These are phyloP conservation scores for Daedaleopsis nitida DNA, from an alignment of 768 basidiomycete species.

Conservation along the genomic window DNA sequence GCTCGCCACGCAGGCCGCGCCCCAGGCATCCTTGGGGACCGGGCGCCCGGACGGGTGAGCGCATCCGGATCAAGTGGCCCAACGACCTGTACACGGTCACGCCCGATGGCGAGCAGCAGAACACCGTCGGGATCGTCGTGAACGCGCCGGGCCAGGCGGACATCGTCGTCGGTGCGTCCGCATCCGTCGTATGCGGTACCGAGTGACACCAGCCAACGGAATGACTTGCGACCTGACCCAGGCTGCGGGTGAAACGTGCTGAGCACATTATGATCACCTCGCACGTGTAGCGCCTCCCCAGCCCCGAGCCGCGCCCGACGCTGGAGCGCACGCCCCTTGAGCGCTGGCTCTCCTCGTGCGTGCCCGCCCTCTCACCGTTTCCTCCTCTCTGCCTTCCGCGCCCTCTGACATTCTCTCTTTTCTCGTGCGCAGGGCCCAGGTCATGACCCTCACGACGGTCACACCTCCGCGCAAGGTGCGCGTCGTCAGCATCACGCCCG, in stretches of 20 bases:
- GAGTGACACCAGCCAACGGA: too few species aligned
- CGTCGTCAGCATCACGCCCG: conserved; percentile 83
- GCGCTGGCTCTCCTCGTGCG: conserved; percentile 92
- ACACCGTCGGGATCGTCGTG: conserved; percentile 91
- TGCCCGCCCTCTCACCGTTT: conserved; percentile 25
- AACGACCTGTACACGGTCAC: conserved; percentile 88
- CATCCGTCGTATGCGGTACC: too few species aligned
- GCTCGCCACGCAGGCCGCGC: conserved; percentile 55
- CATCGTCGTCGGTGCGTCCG: conserved; percentile 76
- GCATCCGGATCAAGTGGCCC: conserved; percentile 93
- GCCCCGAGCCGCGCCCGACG: conserved; percentile 41
- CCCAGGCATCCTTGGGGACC: conserved; percentile 48
- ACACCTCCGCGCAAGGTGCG: conserved; percentile 70
- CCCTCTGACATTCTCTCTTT: background rate
- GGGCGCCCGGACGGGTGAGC: conserved; percentile 53
- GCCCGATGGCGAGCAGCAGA: conserved; percentile 56
- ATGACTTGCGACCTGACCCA: conserved; percentile 30
- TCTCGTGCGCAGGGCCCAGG: conserved; percentile 60
- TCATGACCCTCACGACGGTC: conserved; percentile 79
- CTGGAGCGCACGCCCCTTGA: conserved; percentile 74
- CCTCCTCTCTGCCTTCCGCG: background rate
- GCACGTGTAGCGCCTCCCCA: conserved; percentile 64
- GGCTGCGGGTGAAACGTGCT: conserved; percentile 90
- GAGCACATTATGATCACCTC: conserved; percentile 82
- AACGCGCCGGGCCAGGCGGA: conserved; percentile 77